phyloP scores from a whole-genome alignment of 2,329 filamentous ascomycete species.

The Exophiala calicioides region DNA sequence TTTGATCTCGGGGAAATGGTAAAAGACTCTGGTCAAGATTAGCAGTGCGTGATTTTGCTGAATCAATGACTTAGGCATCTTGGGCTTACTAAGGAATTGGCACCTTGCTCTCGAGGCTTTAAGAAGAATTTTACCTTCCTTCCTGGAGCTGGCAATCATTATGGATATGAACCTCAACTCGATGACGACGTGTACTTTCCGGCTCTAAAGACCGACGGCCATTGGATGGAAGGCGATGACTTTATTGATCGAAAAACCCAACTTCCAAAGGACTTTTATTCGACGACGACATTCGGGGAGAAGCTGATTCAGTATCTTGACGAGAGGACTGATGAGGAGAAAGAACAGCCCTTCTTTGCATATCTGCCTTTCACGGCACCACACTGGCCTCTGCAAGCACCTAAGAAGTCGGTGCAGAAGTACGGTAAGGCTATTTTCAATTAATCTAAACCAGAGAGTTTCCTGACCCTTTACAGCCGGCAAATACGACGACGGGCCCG shows the following conservation, averaged over 20 bases:
- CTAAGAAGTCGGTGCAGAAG: slow-evolving; percentile 55
- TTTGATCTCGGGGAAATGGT: slow-evolving; percentile 40
- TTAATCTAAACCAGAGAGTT: too few species aligned
- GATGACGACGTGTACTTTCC: neutral
- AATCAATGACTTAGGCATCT: slow-evolving; percentile 28
- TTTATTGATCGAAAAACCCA: neutral
- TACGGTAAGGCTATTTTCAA: too few species aligned
- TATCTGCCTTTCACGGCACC: slow-evolving; percentile 58
- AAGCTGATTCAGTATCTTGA: slow-evolving; percentile 3
- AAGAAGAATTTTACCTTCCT: slow-evolving; percentile 33
- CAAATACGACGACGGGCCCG: slow-evolving; percentile 62
- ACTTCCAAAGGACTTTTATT: slow-evolving; percentile 11
- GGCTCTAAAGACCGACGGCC: neutral
- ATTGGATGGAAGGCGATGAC: slow-evolving; percentile 1
- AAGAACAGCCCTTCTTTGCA: slow-evolving; percentile 13
- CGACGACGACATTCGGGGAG: slow-evolving; percentile 1
- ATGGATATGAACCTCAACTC: slow-evolving; percentile 34
- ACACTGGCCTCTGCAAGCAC: slow-evolving; percentile 64
- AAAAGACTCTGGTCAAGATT: neutral
- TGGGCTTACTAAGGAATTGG: slow-evolving; percentile 32
- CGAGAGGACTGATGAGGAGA: slow-evolving; percentile 14
- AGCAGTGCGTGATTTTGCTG: neutral
- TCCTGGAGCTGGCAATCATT: slow-evolving; percentile 39
- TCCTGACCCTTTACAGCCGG: too few species aligned
- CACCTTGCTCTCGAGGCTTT: slow-evolving; percentile 36